phyloP scores from a whole-genome alignment of 768 basidiomycete species.

The Amanita polypyramis region DNA sequence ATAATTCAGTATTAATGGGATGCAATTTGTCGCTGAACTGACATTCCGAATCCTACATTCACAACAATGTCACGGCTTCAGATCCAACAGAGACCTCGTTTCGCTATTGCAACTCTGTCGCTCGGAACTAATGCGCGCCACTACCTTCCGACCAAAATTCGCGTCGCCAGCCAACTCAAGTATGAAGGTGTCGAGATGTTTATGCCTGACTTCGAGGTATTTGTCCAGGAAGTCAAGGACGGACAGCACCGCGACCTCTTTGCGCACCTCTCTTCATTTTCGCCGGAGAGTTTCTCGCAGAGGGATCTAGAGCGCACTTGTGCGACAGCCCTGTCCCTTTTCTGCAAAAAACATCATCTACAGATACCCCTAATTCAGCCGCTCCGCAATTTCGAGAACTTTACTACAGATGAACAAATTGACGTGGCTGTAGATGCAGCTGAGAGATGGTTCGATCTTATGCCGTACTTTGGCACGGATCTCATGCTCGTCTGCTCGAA shows the following conservation, averaged over 20 bases:
- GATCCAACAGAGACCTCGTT: constrained; percentile 1
- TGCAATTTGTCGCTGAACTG: not conserved
- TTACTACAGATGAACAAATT: constrained; percentile 15
- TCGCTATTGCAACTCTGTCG: constrained; percentile 18
- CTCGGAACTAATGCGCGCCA: constrained; percentile 20
- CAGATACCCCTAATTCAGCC: constrained; percentile 24
- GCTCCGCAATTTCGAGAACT: constrained; percentile 26
- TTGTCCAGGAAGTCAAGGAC: constrained; percentile 14
- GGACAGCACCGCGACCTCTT: constrained; percentile 14
- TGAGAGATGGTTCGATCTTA: constrained; percentile 20
- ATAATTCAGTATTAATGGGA: no score
- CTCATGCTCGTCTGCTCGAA: constrained; percentile 27
- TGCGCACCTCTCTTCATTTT: constrained; percentile 10
- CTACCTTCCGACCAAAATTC: constrained; percentile 19
- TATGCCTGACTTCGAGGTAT: constrained; percentile 17
- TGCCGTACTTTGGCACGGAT: constrained; percentile 18
- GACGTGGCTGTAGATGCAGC: constrained; percentile 17
- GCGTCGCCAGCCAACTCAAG: constrained; percentile 20
- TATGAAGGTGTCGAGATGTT: constrained; percentile 23
- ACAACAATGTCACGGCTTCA: not conserved
- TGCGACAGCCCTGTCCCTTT: constrained; percentile 14
- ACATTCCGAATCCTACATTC: not conserved
- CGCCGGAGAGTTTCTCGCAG: constrained; percentile 6
- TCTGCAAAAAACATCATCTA: constrained; percentile 15
- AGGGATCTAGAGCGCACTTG: constrained; percentile 16